These are phyloP conservation scores for Nevesoporus exiguus DNA, from an alignment of 768 basidiomycete species.

Conservation along the genomic window DNA sequence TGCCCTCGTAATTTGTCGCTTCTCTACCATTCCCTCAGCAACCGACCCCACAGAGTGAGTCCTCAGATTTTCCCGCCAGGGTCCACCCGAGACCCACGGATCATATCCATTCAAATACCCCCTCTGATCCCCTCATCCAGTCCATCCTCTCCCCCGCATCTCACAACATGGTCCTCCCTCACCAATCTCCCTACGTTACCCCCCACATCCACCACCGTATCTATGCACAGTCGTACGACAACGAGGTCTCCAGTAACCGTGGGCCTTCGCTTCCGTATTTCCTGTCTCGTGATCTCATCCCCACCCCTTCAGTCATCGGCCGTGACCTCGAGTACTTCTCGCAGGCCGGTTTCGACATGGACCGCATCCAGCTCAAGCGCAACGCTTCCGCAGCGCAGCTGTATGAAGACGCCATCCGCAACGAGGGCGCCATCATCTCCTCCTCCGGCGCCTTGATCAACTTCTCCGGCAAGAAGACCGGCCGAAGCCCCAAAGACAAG, in stretches of 20 bases:
- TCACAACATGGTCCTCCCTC: conserved; percentile 59
- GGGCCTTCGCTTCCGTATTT: conserved; percentile 26
- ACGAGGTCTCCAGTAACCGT: conserved; percentile 59
- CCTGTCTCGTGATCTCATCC: conserved; percentile 8
- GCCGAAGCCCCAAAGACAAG: conserved; percentile 97
- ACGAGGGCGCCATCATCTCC: conserved; percentile 98
- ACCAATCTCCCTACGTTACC: conserved; percentile 81
- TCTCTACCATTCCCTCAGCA: neutral
- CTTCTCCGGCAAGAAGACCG: conserved; percentile 99
- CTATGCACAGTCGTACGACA: conserved; percentile 73
- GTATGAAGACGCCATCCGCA: conserved; percentile 97
- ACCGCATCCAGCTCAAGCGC: conserved; percentile 92
- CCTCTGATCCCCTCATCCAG: neutral
- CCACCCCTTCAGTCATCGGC: conserved; percentile 65
- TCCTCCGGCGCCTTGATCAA: conserved; percentile 97
- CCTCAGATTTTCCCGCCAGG: neutral
- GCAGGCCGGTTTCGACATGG: conserved; percentile 99
- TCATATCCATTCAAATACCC: conserved; percentile 20
- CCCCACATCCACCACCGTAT: conserved; percentile 86
- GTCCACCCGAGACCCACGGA: conserved; percentile 23
- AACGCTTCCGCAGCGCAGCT: conserved; percentile 87
- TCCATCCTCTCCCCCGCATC: neutral
- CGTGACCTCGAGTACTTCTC: conserved; percentile 96
- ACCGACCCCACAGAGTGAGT: conserved; percentile 21
- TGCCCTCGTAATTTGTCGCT: conserved; percentile 2